A percentile compares a stretch with the other conserved stretches of the same genome.
Evolutionary conservation across 371 early-diverging fungal species (phyloP).

Genomic region (Cokeromyces recurvatus): DNA sequence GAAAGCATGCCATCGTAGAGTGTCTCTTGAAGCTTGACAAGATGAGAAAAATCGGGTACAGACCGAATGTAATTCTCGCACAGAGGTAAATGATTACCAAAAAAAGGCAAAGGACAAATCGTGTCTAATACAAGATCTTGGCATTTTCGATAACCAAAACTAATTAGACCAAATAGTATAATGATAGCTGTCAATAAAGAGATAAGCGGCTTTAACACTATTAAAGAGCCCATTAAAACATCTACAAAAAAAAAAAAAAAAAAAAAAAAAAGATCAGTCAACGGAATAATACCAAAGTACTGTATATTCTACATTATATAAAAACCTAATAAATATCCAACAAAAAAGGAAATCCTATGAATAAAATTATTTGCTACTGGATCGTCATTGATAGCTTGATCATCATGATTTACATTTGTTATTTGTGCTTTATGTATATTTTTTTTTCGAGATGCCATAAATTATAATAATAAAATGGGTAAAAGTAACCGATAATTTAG

Average conservation of each 20-base stretch:
- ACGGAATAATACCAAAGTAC: too few relatives aligned
- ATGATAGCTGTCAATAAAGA: neutral
- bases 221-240: slow-evolving; percentile 9
- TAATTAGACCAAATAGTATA: slow-evolving; percentile 6
- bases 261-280: neutral
- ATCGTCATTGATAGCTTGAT: too few relatives aligned
- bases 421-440: too few relatives aligned
- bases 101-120: slow-evolving; percentile 16
- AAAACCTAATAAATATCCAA: neutral
- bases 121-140: slow-evolving; percentile 11
- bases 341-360: neutral
- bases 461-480: too few relatives aligned
- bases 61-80: slow-evolving; percentile 16
- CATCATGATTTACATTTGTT: too few relatives aligned
- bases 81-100: slow-evolving; percentile 14
- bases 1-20: slow-evolving; percentile 37
- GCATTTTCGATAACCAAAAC: slow-evolving; percentile 6
- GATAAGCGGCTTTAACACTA: slow-evolving; percentile 19
- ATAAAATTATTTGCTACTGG: too few relatives aligned
- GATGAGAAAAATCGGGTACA: slow-evolving; percentile 42
- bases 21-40: slow-evolving; percentile 39
- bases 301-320: too few relatives aligned
- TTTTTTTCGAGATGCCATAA: too few relatives aligned
- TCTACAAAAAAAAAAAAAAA: slow-evolving; percentile 2
- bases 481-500: too few relatives aligned